Evolutionary conservation across 345 rosid genomes (phyloP).

Genomic region (Eucalyptus virginea): DNA sequence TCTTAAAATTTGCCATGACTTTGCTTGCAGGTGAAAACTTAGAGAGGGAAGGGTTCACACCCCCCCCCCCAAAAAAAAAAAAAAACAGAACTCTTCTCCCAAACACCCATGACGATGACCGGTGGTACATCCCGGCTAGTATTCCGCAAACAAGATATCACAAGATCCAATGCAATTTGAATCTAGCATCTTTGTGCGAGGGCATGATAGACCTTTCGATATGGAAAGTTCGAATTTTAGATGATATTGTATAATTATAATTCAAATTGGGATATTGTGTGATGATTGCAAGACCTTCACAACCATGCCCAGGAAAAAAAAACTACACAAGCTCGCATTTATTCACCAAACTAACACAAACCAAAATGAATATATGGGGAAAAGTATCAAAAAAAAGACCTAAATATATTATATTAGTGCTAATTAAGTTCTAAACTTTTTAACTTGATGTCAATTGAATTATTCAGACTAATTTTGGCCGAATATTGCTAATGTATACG

Average conservation of each 20-base stretch:
- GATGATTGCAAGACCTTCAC: neutral
- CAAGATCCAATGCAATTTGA: neutral
- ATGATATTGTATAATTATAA: neutral
- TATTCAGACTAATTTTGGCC: too few species aligned
- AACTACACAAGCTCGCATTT: too few species aligned
- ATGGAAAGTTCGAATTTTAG: neutral
- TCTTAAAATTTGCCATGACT: neutral
- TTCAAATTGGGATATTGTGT: neutral
- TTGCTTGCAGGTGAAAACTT: neutral
- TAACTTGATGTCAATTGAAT: too few species aligned
- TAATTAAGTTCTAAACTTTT: too few species aligned
- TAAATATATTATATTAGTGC: too few species aligned
- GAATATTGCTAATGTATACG: fast-evolving
- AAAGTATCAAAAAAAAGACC: too few species aligned
- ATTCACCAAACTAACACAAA: too few species aligned
- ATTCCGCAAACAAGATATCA: neutral
- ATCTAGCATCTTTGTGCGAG: neutral
- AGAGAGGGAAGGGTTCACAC: neutral
- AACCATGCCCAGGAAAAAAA: neutral
- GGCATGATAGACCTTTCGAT: fast-evolving
- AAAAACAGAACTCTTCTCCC: neutral
- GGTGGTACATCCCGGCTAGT: neutral
- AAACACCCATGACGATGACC: neutral
- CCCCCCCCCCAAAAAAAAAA: neutral
- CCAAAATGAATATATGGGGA: too few species aligned